Percentiles rank a stretch among this genome's conserved stretches.
Conservation (phyloP, 2,329 filamentous ascomycete species). For the Monosporascus sp. region DNA sequence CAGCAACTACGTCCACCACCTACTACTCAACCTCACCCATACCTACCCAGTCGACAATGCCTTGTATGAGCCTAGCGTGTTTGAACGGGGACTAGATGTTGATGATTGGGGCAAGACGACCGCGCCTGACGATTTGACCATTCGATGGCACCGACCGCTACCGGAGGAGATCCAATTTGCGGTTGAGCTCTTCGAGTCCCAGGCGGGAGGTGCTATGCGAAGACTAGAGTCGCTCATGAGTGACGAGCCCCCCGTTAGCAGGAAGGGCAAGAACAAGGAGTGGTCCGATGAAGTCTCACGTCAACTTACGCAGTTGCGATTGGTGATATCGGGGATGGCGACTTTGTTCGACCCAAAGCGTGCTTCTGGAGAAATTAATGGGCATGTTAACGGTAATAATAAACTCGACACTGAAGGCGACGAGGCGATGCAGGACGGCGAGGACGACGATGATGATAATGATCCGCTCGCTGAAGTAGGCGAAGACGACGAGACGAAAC, state of each 20-base stretch:
- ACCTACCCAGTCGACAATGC: slow-evolving; percentile 90
- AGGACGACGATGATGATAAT: slow-evolving; percentile 50
- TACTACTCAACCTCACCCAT: slow-evolving; percentile 88
- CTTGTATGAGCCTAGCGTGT: slow-evolving; percentile 74
- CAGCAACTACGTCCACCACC: slow-evolving; percentile 95
- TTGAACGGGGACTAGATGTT: slow-evolving; percentile 66
- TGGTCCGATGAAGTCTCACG: slow-evolving; percentile 97
- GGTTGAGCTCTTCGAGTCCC: slow-evolving; percentile 79
- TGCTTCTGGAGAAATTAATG: slow-evolving; percentile 49
- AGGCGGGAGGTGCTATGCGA: slow-evolving; percentile 70
- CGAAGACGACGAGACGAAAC: slow-evolving; percentile 77
- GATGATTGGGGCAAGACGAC: slow-evolving; percentile 81
- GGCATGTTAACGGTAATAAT: slow-evolving; percentile 34
- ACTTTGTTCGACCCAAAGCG: slow-evolving; percentile 80
- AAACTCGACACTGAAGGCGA: slow-evolving; percentile 36
- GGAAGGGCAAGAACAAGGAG: slow-evolving; percentile 93
- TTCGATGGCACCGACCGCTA: slow-evolving; percentile 86
- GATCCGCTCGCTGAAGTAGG: slow-evolving; percentile 57
- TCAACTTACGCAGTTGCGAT: slow-evolving; percentile 77
- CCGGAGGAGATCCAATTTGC: slow-evolving; percentile 82
- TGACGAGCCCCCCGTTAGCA: slow-evolving; percentile 73
- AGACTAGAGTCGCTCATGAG: slow-evolving; percentile 76
- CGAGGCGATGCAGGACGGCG: slow-evolving; percentile 50
- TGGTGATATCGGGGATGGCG: slow-evolving; percentile 88
- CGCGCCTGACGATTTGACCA: slow-evolving; percentile 68